Evolutionary conservation across 2,329 filamentous ascomycete genomes (phyloP), one percentile per base, ranked within the genome.

Genomic region (Aureobasidium sp.): DNA sequence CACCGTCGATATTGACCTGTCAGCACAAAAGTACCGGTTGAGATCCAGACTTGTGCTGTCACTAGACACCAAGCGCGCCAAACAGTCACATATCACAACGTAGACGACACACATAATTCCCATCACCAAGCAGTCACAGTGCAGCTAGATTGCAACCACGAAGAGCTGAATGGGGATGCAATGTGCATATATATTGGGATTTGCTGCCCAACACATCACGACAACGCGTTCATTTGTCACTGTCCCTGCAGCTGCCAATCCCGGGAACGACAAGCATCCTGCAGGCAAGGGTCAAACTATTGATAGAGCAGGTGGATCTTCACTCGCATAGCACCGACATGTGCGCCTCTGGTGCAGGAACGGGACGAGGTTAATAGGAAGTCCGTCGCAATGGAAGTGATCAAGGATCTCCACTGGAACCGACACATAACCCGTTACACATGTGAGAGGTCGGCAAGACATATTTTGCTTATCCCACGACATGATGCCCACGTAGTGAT

Each of bases 181-280:
- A 29, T 39, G 42, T 22, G 22, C 42, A 27, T 22, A 39, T 48
- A 48, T 59, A 39, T 59, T 33, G 44, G 45, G 40, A 48, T 6
- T 48, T 31, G 54, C 22, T 59, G 40, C 53, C 53, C 53, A 45
- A 57, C 44, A 48, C 15, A 31, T 35, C 9, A 12, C 9, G 44
- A 27, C 44, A 35, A 11, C 12, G 29, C 22, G n/a, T 59, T 31
- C 15, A 59, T 48, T 59, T 37, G 54, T 48, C 40, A 48, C 19
- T 48, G 29, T 48, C 54, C 54, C 54, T 59, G 54, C 54, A 59
- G 37, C 54, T 59, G 44, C 54, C 33, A 59, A 47, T 22, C 33
- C 54, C 40, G 24, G 54, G 17, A 29, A 59, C 33, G 42, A 48
- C 42, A 57, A 31, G 24, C n/a, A 29, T 19, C 22, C 45, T 39